Conservation (phyloP, 805 yeast species). For the Starmerella lactis-condensi region DNA sequence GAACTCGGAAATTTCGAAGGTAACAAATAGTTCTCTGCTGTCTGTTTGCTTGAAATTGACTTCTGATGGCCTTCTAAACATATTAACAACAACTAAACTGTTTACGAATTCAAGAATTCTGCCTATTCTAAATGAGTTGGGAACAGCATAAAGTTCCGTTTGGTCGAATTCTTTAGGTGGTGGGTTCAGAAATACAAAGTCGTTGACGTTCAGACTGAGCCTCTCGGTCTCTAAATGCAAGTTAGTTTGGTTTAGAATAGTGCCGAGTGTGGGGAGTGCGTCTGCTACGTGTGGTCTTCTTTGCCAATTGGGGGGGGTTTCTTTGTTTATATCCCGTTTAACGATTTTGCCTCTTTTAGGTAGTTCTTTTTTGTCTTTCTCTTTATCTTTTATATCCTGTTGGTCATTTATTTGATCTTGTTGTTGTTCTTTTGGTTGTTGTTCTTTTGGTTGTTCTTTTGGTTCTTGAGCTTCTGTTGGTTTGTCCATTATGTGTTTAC, state of each 20-base stretch:
- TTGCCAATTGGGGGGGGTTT: conserved; percentile 20
- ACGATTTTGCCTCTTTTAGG: neutral
- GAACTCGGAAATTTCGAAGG: conserved; percentile 71
- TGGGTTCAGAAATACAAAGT: too few species aligned
- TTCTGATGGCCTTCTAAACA: conserved; percentile 83
- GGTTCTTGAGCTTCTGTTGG: too few species aligned
- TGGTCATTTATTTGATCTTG: too few species aligned
- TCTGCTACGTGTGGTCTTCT: conserved; percentile 18
- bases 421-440: too few species aligned
- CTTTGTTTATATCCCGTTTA: conserved; percentile 4
- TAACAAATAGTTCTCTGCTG: conserved; percentile 60
- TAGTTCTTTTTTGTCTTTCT: too few species aligned
- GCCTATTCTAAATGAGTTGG: conserved; percentile 1
- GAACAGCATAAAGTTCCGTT: too few species aligned
- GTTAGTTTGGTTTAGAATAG: neutral
- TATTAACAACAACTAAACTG: conserved; percentile 29
- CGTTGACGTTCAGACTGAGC: neutral
- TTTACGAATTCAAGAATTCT: neutral
- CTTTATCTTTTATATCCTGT: too few species aligned
- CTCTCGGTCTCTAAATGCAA: neutral
- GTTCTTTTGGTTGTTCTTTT: too few species aligned
- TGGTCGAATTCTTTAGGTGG: too few species aligned
- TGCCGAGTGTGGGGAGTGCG: conserved; percentile 9
- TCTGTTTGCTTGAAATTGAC: conserved; percentile 49
- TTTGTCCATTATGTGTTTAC: too few species aligned